These are phyloP conservation scores for Quercus dentata DNA, from an alignment of 306 rosid species.

Conservation along the genomic window DNA sequence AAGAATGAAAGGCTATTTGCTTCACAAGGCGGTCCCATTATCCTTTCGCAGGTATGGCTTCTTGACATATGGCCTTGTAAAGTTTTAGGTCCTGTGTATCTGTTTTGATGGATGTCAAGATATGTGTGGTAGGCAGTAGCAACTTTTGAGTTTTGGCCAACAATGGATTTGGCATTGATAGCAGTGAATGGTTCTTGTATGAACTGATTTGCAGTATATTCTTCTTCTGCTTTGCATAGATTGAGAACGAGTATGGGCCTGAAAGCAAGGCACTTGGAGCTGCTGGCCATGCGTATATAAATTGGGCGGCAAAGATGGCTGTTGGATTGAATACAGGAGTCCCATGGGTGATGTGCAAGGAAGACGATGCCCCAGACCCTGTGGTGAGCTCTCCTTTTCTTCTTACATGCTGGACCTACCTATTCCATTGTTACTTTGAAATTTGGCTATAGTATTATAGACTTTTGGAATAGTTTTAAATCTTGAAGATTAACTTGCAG, in stretches of 20 bases:
- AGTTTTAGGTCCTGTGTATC: not conserved
- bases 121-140: not conserved
- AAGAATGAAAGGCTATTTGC: constrained; percentile 77
- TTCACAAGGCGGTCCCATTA: constrained; percentile 95
- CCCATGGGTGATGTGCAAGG: constrained; percentile 99
- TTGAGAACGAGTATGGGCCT: constrained; percentile 93
- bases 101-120: not conserved
- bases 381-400: constrained; percentile 46
- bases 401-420: not conserved
- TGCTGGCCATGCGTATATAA: constrained; percentile 66
- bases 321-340: constrained; percentile 83
- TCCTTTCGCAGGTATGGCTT: constrained; percentile 79
- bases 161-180: constrained; percentile 16
- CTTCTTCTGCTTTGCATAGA: constrained; percentile 34
- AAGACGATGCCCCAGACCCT: constrained; percentile 97
- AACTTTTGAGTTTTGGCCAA: not conserved
- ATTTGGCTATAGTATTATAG: not conserved
- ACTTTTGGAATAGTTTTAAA: not conserved
- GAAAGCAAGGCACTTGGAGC: constrained; percentile 58
- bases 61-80: not conserved
- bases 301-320: constrained; percentile 98
- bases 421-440: not conserved
- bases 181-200: not conserved
- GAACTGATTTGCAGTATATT: not conserved
- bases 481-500: not conserved